phyloP scores from a whole-genome alignment of 2,329 filamentous ascomycete genomes.

The Sclerotinia spermophila region DNA sequence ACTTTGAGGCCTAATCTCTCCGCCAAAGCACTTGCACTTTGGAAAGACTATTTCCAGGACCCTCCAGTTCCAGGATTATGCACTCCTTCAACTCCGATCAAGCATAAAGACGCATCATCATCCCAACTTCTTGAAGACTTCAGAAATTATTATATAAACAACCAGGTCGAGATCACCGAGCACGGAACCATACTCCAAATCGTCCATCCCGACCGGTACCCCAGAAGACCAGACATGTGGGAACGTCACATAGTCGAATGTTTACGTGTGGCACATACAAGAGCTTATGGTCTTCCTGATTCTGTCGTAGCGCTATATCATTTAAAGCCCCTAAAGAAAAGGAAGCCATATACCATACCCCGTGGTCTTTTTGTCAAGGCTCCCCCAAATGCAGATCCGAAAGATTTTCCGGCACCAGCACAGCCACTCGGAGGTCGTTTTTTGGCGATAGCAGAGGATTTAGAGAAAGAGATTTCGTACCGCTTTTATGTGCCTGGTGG shows the following conservation, averaged over 20 bases:
- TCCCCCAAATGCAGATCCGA: fast-evolving
- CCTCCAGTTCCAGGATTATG: not conserved
- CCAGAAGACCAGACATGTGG: not conserved
- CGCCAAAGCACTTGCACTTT: not conserved
- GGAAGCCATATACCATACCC: not conserved
- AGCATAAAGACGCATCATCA: not conserved
- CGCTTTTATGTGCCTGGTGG: not conserved
- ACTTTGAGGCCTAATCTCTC: not conserved
- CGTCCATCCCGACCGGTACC: not conserved
- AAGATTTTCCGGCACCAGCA: fast-evolving
- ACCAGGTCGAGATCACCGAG: not conserved
- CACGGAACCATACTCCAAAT: not conserved
- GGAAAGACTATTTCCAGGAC: not conserved
- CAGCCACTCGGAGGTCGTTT: not conserved
- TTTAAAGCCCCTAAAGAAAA: fast-evolving
- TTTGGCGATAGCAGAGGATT: not conserved
- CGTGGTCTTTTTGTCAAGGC: not conserved
- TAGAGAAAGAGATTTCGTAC: not conserved
- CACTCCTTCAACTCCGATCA: not conserved
- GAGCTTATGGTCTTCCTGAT: not conserved
- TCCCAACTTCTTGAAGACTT: not conserved
- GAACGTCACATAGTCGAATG: not conserved
- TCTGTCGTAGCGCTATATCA: not conserved
- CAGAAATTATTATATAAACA: not conserved
- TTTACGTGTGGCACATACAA: not conserved